Evolutionary conservation across 495 filamentous ascomycete genomes (phyloP).

Genomic region (Podospora pseudocomata): DNA sequence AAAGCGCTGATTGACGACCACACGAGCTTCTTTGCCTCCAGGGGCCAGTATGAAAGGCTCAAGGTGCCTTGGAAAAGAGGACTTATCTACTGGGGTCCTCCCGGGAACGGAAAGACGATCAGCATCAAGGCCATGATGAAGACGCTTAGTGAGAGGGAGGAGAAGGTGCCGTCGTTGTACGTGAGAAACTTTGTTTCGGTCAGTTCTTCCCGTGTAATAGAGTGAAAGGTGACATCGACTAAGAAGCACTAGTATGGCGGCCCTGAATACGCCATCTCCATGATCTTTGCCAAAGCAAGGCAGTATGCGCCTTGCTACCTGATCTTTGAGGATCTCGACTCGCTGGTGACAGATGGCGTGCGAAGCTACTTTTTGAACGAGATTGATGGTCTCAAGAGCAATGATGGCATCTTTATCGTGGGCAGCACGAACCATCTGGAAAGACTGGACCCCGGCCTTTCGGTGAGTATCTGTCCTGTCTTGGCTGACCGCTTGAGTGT

Average conservation of each 20-base stretch:
- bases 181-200: conserved; percentile 38
- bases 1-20: conserved; percentile 56
- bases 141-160: conserved; percentile 42
- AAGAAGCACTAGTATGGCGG: conserved; percentile 31
- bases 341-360: conserved; percentile 50
- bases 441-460: conserved; percentile 57
- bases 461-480: conserved; percentile 28
- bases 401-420: conserved; percentile 64
- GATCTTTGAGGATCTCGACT: conserved; percentile 67
- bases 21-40: conserved; percentile 54
- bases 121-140: conserved; percentile 65
- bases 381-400: conserved; percentile 63
- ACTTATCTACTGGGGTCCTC: conserved; percentile 57
- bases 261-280: conserved; percentile 43
- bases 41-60: conserved; percentile 52
- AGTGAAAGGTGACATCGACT: conserved; percentile 25
- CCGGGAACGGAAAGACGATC: conserved; percentile 67
- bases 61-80: conserved; percentile 56
- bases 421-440: conserved; percentile 62
- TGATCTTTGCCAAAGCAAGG: conserved; percentile 51
- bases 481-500: neutral
- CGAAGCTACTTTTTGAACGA: conserved; percentile 69
- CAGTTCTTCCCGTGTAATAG: conserved; percentile 42
- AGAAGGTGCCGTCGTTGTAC: conserved; percentile 36
- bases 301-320: conserved; percentile 50